Conservation (phyloP, 768 basidiomycete genomes). For the Termitomyces sp. region DNA sequence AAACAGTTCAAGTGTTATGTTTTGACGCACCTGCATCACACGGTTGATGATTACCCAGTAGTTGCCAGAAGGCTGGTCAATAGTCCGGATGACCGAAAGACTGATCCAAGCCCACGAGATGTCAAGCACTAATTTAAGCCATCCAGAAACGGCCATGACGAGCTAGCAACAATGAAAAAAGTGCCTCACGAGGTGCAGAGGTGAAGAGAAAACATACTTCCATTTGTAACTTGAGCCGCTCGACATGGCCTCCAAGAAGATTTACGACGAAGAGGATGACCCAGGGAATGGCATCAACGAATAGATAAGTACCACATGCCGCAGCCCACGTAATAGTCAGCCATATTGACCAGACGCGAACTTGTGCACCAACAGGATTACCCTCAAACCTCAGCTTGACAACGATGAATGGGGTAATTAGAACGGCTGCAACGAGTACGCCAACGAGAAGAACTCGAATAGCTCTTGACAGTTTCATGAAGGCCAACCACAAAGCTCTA, state of each 20-base stretch:
- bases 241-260: slow-evolving; percentile 54
- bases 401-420: slow-evolving; percentile 67
- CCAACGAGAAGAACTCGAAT: slow-evolving; percentile 56
- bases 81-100: slow-evolving; percentile 52
- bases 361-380: slow-evolving; percentile 44
- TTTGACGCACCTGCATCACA: slow-evolving; percentile 53
- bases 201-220: slow-evolving; percentile 42
- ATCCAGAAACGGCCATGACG: slow-evolving; percentile 59
- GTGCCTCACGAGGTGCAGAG: not conserved
- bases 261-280: slow-evolving; percentile 48
- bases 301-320: slow-evolving; percentile 50
- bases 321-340: slow-evolving; percentile 62
- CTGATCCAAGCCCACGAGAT: slow-evolving; percentile 72
- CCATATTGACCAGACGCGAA: slow-evolving; percentile 65
- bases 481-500: slow-evolving; percentile 54
- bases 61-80: slow-evolving; percentile 52
- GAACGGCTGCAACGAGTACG: slow-evolving; percentile 52
- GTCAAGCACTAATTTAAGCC: slow-evolving; percentile 67
- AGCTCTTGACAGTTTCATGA: slow-evolving; percentile 59
- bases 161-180: slow-evolving; percentile 31
- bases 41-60: slow-evolving; percentile 71
- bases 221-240: slow-evolving; percentile 60
- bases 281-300: slow-evolving; percentile 60
- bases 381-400: slow-evolving; percentile 55
- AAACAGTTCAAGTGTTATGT: not conserved